Evolutionary conservation across 2,329 filamentous ascomycete species (phyloP), one percentile per base, ranked within the genome.

Genomic region (Balansia obtecta): DNA sequence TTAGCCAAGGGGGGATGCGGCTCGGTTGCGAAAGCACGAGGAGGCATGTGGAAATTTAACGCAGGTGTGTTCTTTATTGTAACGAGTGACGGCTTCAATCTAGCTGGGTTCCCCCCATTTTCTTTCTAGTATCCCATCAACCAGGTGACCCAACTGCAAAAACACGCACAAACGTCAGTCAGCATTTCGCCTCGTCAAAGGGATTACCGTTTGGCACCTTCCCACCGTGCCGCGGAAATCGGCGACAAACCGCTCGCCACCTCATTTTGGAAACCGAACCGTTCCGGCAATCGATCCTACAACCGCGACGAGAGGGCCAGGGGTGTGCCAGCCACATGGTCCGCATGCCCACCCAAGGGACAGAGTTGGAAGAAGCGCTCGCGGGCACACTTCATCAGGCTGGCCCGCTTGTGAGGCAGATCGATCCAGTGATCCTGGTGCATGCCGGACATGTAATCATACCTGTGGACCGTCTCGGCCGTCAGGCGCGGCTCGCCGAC

Each of bases 401-500:
- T 48, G 5, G 46, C 8, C 4, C 46, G 39, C 39, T 48, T 48
- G 2, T 48, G 46, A 37, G 46, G 46, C 39, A 48, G 39, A 32
- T 48, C 46, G 3, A 48, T 34, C 38, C 39, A 42, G 39, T 43
- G 39, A 6, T 48, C 39, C 46, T 48, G 46, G 30, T 48, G 46
- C 39, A 48, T 16, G 5, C 46, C 46, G 27, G 43, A 48, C n/a
- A 43, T 37, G 46, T 48, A 48, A 6, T 48, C 46, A 18, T 48
- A 48, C 38, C 42, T 43, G 30, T 42, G 16, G 10, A 43, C 46
- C 46, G 42, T 48, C 5, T 42, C 46, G 5, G 22, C 46, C 39
- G 39, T 43, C 27, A 48, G 20, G 3, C 46, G 46, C 22, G 86
- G 86, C 69, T 91, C 86, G 53, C 83, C 83, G 8, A 82, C 75